phyloP scores from a whole-genome alignment of 495 filamentous ascomycete genomes.

The Trichoderma gamsii region DNA sequence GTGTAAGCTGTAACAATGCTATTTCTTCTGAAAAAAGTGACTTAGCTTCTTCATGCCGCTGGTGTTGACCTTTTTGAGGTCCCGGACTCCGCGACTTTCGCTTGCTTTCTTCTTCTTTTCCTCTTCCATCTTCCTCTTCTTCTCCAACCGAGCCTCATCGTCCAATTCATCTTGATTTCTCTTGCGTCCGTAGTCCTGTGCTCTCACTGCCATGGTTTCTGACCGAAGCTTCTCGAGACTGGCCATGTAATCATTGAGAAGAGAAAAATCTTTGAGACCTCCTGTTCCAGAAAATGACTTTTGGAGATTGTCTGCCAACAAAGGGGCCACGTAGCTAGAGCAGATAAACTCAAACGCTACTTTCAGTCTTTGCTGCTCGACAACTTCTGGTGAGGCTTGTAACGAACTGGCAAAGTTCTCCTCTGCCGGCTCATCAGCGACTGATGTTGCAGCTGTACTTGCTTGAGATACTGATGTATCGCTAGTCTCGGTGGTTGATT shows the following conservation, averaged over 20 bases:
- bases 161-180: slow-evolving; percentile 65
- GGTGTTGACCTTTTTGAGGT: slow-evolving; percentile 83
- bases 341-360: slow-evolving; percentile 72
- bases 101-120: slow-evolving; percentile 58
- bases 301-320: slow-evolving; percentile 46
- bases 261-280: slow-evolving; percentile 54
- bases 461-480: slow-evolving; percentile 35
- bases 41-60: slow-evolving; percentile 96
- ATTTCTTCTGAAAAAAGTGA: slow-evolving; percentile 74
- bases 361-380: slow-evolving; percentile 63
- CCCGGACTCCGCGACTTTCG: slow-evolving; percentile 65
- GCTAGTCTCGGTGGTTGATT: slow-evolving; percentile 30
- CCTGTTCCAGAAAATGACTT: not conserved
- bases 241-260: slow-evolving; percentile 60
- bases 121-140: slow-evolving; percentile 61
- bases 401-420: slow-evolving; percentile 41
- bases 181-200: slow-evolving; percentile 71
- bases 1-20: not conserved
- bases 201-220: slow-evolving; percentile 61
- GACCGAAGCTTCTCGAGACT: slow-evolving; percentile 57
- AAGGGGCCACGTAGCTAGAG: slow-evolving; percentile 58
- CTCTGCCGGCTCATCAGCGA: slow-evolving; percentile 22
- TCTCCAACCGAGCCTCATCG: slow-evolving; percentile 67
- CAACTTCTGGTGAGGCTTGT: slow-evolving; percentile 43
- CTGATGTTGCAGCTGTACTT: slow-evolving; percentile 40